phyloP scores from a whole-genome alignment of 805 yeast genomes.

The Candida namnaoensis region DNA sequence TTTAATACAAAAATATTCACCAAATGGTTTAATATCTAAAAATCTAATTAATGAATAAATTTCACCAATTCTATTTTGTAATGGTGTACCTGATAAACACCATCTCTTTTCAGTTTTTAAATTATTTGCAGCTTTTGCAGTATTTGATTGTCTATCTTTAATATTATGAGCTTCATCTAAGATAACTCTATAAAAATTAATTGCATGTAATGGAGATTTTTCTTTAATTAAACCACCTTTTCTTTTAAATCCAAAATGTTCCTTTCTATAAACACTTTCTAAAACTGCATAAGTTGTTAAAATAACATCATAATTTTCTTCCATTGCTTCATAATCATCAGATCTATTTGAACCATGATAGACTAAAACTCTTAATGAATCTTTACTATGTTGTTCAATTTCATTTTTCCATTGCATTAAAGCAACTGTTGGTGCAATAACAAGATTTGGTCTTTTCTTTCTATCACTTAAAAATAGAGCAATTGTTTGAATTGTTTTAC shows the following conservation, averaged over 20 bases:
- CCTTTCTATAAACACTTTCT: slow-evolving; percentile 80
- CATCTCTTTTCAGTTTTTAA: slow-evolving; percentile 69
- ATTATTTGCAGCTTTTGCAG: slow-evolving; percentile 84
- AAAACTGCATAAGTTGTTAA: slow-evolving; percentile 89
- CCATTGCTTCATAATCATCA: slow-evolving; percentile 43
- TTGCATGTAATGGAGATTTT: slow-evolving; percentile 61
- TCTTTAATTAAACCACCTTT: slow-evolving; percentile 67
- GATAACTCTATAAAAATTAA: slow-evolving; percentile 76
- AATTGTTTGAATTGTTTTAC: slow-evolving; percentile 95
- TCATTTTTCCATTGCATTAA: slow-evolving; percentile 96
- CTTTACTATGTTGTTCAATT: slow-evolving; percentile 77
- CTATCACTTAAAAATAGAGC: slow-evolving; percentile 71
- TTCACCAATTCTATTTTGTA: slow-evolving; percentile 95
- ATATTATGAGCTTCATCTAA: slow-evolving; percentile 97
- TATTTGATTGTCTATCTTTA: slow-evolving; percentile 88
- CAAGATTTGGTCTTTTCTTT: slow-evolving; percentile 66
- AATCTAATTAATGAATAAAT: slow-evolving; percentile 87
- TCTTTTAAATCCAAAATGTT: slow-evolving; percentile 74
- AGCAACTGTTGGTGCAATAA: slow-evolving; percentile 98
- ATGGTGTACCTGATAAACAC: slow-evolving; percentile 94
- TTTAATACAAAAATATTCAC: slow-evolving; percentile 85
- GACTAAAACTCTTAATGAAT: slow-evolving; percentile 54
- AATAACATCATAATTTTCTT: slow-evolving; percentile 59
- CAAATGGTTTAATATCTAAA: slow-evolving; percentile 76
- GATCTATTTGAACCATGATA: slow-evolving; percentile 86